Evolutionary conservation across 2,329 filamentous ascomycete genomes (phyloP).

Genomic region (Biscogniauxia sp.): DNA sequence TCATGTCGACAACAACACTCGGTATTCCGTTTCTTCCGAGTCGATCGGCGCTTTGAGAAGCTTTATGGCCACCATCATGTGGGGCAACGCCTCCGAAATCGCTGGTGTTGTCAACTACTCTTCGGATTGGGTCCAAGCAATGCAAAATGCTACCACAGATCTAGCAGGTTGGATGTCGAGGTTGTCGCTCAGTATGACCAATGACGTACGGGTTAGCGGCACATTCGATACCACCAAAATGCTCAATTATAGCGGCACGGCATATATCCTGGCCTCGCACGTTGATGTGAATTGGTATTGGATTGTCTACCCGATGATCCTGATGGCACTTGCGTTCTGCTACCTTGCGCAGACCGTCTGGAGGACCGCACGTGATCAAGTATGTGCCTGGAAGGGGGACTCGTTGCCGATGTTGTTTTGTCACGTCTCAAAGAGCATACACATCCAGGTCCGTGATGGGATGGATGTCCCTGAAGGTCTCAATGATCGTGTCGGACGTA

Average conservation of each 20-base stretch:
- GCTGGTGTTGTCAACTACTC: slow-evolving; percentile 32
- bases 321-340: slow-evolving; percentile 35
- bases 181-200: slow-evolving; percentile 36
- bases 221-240: slow-evolving; percentile 11
- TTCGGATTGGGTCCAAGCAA: slow-evolving; percentile 38
- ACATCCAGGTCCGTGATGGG: slow-evolving; percentile 29
- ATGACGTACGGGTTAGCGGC: slow-evolving; percentile 36
- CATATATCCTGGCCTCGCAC: slow-evolving; percentile 29
- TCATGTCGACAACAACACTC: slow-evolving; percentile 22
- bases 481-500: slow-evolving; percentile 32
- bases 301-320: slow-evolving; percentile 35
- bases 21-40: slow-evolving; percentile 33
- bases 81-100: slow-evolving; percentile 32
- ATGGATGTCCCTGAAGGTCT: slow-evolving; percentile 38
- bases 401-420: slow-evolving; percentile 40
- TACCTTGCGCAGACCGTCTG: slow-evolving; percentile 37
- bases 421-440: slow-evolving; percentile 34
- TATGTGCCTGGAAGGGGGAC: slow-evolving; percentile 38
- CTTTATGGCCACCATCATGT: slow-evolving; percentile 34
- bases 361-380: slow-evolving; percentile 34
- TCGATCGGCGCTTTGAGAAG: slow-evolving; percentile 30
- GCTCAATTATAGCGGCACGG: slow-evolving; percentile 31
- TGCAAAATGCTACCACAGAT: slow-evolving; percentile 33
- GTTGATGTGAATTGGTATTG: slow-evolving; percentile 37
- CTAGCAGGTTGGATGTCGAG: slow-evolving; percentile 33